These are phyloP conservation scores for Pholiota adiposa DNA, from an alignment of 1,284 basidiomycete genomes.

Conservation along the genomic window DNA sequence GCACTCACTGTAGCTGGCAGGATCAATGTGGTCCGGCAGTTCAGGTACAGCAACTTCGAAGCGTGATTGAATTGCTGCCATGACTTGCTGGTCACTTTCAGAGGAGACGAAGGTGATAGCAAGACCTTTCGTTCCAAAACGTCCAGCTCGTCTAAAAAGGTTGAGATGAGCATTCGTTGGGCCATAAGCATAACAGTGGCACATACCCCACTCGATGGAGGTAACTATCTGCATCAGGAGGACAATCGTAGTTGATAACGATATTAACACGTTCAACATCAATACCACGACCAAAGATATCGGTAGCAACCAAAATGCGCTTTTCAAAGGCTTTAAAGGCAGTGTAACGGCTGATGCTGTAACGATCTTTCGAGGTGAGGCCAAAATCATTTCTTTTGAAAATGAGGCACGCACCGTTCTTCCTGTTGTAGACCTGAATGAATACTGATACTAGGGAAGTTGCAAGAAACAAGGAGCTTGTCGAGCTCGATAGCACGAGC, in stretches of 20 bases:
- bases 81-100: constrained; percentile 92
- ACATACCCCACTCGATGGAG: constrained; percentile 95
- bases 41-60: constrained; percentile 95
- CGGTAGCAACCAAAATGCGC: constrained; percentile 96
- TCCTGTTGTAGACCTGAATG: constrained; percentile 95
- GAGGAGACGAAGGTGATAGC: constrained; percentile 97
- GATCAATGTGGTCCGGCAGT: constrained; percentile 91
- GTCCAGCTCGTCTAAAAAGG: constrained; percentile 83
- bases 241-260: constrained; percentile 95
- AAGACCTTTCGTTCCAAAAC: constrained; percentile 99
- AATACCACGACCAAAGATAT: constrained; percentile 97
- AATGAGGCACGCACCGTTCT: constrained; percentile 77
- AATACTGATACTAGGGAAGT: constrained; percentile 98
- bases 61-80: constrained; percentile 88
- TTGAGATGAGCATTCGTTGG: constrained; percentile 8
- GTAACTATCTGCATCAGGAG: constrained; percentile 97
- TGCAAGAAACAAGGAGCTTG: constrained; percentile 95
- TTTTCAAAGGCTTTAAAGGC: constrained; percentile 99
- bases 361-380: background rate
- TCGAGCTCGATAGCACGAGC: constrained; percentile 96
- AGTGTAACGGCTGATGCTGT: constrained; percentile 93
- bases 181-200: background rate
- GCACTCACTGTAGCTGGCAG: constrained; percentile 82
- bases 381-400: constrained; percentile 11
- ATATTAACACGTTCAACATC: constrained; percentile 99